A percentile compares a stretch with the other conserved stretches of the same genome.
Conservation (phyloP, 2,329 filamentous ascomycete genomes). For the Aureobasidium sp. region DNA sequence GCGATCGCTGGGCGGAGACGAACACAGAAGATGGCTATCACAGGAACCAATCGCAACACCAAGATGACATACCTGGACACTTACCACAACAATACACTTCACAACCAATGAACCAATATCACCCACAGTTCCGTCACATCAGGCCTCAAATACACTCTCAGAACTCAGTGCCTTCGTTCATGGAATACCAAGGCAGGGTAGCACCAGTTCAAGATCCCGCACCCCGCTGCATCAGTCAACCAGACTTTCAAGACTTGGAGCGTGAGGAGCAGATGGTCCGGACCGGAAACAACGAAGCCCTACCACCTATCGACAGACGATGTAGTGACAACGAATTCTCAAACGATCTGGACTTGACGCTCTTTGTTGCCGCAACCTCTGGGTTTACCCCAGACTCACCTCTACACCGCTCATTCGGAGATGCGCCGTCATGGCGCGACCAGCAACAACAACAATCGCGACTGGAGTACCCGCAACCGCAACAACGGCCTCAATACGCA, state of each 20-base stretch:
- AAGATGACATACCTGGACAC: not conserved
- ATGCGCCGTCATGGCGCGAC: not conserved
- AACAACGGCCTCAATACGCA: conserved; percentile 19
- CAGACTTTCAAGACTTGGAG: not conserved
- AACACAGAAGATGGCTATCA: not conserved
- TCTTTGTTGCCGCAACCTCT: conserved; percentile 29
- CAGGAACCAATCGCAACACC: not conserved
- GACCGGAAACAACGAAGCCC: not conserved
- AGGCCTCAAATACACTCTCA: not conserved
- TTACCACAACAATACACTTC: not conserved
- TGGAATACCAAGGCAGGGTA: conserved; percentile 10
- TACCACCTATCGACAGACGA: not conserved
- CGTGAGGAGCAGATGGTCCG: not conserved
- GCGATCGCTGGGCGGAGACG: conserved; percentile 5
- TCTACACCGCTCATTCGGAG: conserved; percentile 6
- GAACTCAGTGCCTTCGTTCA: conserved; percentile 4
- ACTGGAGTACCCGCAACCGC: conserved; percentile 10
- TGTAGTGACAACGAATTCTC: conserved; percentile 18
- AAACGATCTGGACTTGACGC: conserved; percentile 25
- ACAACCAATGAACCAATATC: not conserved
- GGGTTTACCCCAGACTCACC: conserved; percentile 23
- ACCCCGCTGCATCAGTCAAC: conserved; percentile 11
- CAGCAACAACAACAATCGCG: not conserved
- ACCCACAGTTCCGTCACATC: not conserved
- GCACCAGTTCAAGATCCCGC: not conserved